A percentile compares a stretch with the other conserved stretches of the same genome.
These are phyloP conservation scores for Cryptomeria japonica DNA, from an alignment of 75 land plant species.

Conservation along the genomic window DNA sequence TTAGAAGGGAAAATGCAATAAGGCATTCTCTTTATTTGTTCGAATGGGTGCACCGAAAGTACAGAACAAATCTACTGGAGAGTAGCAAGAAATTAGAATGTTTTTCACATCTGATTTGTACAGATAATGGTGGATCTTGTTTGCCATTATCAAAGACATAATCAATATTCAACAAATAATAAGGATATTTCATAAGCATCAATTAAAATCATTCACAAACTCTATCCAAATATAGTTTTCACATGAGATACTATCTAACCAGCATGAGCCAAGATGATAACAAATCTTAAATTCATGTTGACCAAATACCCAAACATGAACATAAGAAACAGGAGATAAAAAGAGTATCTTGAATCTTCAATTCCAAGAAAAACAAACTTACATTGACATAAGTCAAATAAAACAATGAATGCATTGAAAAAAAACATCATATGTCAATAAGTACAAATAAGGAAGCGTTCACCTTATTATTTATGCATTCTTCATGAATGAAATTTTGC, in stretches of 20 bases:
- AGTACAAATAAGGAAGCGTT: not conserved
- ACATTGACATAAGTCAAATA: not conserved
- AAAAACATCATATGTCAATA: not conserved
- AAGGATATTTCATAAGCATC: not conserved
- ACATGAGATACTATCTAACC: not conserved
- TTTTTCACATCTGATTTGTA: too few relatives aligned
- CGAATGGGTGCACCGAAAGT: too few relatives aligned
- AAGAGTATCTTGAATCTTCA: not conserved
- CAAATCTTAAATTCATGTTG: not conserved
- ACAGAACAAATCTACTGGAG: too few relatives aligned
- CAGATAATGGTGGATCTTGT: too few relatives aligned
- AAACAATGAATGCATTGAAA: not conserved
- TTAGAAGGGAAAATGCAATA: too few relatives aligned
- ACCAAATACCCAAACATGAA: not conserved
- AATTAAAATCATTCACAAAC: not conserved
- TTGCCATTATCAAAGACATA: not conserved
- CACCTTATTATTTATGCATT: constrained; percentile 2
- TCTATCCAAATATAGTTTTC: not conserved
- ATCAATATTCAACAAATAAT: not conserved
- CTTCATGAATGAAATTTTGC: constrained; percentile 7
- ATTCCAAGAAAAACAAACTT: not conserved
- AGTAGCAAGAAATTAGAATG: too few relatives aligned
- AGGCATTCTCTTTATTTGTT: too few relatives aligned
- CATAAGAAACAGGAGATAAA: not conserved
- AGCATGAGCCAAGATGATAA: not conserved